Percentiles rank a stretch among this genome's conserved stretches.
Evolutionary conservation across 345 rosid species (phyloP).

Genomic region (Abelmoschus esculentus): DNA sequence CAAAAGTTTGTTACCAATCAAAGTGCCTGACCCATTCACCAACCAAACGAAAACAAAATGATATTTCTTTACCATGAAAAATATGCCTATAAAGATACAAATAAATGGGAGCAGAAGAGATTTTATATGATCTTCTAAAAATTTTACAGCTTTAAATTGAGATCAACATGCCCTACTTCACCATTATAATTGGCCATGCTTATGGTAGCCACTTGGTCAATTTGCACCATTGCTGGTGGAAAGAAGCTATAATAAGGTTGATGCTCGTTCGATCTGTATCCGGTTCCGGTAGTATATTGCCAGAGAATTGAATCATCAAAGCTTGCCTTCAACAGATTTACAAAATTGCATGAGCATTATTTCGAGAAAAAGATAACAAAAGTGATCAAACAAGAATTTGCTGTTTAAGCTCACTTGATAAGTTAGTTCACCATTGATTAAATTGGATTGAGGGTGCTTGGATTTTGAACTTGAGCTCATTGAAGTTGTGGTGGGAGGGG

Average conservation of each 20-base stretch:
- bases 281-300: not conserved
- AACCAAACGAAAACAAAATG: not conserved
- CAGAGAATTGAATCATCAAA: constrained; percentile 18
- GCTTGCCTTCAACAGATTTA: constrained; percentile 19
- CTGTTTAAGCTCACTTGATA: constrained; percentile 26
- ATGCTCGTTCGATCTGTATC: constrained; percentile 9
- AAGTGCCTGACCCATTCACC: not conserved
- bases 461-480: constrained; percentile 17
- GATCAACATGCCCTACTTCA: constrained; percentile 40
- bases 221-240: constrained; percentile 22
- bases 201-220: not conserved
- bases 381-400: not conserved
- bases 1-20: not conserved
- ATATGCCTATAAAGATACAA: not conserved
- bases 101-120: not conserved
- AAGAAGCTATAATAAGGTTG: constrained; percentile 36
- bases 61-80: not conserved
- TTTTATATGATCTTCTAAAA: too few species aligned
- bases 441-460: constrained; percentile 18
- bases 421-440: constrained; percentile 14
- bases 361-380: not conserved
- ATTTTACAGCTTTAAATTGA: constrained; percentile 38
- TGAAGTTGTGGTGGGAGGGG: constrained; percentile 26
- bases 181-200: constrained; percentile 9
- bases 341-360: not conserved